Evolutionary conservation across 306 rosid genomes (phyloP).

Genomic region (Hippophae gyantsensis): DNA sequence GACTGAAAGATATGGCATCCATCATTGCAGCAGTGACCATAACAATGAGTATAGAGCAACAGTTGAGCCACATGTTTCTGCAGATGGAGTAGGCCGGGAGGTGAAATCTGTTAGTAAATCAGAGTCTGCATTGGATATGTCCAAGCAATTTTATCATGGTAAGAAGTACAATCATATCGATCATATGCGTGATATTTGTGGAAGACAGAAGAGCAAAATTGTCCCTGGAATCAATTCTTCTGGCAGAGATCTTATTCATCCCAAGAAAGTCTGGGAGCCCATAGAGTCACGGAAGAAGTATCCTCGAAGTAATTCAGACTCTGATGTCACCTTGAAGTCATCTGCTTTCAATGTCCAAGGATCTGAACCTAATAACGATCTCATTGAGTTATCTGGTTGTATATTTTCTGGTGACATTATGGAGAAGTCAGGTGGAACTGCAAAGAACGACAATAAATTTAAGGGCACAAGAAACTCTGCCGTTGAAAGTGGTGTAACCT

Average conservation of each 20-base stretch:
- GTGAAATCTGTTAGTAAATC: conserved; percentile 40
- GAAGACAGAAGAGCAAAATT: conserved; percentile 62
- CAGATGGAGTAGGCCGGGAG: conserved; percentile 46
- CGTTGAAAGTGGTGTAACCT: conserved; percentile 30
- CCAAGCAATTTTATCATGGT: conserved; percentile 62
- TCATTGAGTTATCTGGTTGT: conserved; percentile 37
- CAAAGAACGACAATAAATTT: conserved; percentile 28
- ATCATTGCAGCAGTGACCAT: conserved; percentile 69
- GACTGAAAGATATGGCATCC: conserved; percentile 53
- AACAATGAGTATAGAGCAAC: conserved; percentile 55
- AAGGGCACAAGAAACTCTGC: conserved; percentile 35
- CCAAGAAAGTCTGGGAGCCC: conserved; percentile 96
- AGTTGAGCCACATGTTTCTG: conserved; percentile 52
- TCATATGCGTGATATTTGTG: conserved; percentile 49
- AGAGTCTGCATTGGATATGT: conserved; percentile 50
- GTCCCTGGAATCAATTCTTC: conserved; percentile 41
- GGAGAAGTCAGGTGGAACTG: conserved; percentile 32
- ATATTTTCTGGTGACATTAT: conserved; percentile 19
- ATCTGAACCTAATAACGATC: conserved; percentile 29
- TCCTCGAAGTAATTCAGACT: conserved; percentile 59
- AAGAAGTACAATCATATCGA: conserved; percentile 49
- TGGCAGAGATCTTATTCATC: conserved; percentile 48
- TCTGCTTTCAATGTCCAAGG: conserved; percentile 33
- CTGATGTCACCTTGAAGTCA: conserved; percentile 47
- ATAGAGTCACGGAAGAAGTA: conserved; percentile 64